Evolutionary conservation across 2,329 filamentous ascomycete species (phyloP).

Genomic region (Lecanicillium sp.): DNA sequence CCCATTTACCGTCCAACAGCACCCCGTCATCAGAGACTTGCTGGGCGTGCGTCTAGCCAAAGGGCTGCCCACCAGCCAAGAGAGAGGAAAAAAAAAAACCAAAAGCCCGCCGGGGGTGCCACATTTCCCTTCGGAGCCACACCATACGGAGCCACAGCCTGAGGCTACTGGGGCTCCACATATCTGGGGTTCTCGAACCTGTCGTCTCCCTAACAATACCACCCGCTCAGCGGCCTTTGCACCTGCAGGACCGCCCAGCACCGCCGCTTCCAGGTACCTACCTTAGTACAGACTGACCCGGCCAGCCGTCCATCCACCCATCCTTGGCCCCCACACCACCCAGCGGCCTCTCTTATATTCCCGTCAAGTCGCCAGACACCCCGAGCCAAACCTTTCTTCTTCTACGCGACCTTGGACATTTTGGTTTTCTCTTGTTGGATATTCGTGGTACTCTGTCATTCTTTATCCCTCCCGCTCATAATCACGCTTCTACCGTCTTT

Average conservation of each 20-base stretch:
- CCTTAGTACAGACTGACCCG: neutral
- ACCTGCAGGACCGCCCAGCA: neutral
- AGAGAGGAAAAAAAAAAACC: too few relatives aligned
- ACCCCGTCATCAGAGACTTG: too few relatives aligned
- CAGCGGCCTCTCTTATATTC: slow-evolving; percentile 4
- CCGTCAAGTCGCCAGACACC: slow-evolving; percentile 6
- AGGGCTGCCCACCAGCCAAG: too few relatives aligned
- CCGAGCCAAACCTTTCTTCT: slow-evolving; percentile 1
- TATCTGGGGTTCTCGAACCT: slow-evolving; percentile 9
- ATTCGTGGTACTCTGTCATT: slow-evolving; percentile 2
- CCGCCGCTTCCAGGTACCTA: neutral
- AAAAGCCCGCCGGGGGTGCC: too few relatives aligned
- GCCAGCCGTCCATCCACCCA: neutral
- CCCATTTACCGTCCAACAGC: too few relatives aligned
- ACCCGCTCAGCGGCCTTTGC: neutral
- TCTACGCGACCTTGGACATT: neutral
- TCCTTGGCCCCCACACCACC: slow-evolving; percentile 8
- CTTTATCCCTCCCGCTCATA: neutral
- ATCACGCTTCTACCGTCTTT: neutral
- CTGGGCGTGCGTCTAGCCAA: too few relatives aligned
- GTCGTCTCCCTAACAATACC: neutral
- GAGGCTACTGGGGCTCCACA: slow-evolving; percentile 6
- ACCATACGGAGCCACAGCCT: neutral
- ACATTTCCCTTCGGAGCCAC: too few relatives aligned
- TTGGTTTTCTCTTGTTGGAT: neutral